These are phyloP conservation scores for Carex cristatella DNA, from an alignment of 176 grass and related monocot genomes.

Conservation along the genomic window DNA sequence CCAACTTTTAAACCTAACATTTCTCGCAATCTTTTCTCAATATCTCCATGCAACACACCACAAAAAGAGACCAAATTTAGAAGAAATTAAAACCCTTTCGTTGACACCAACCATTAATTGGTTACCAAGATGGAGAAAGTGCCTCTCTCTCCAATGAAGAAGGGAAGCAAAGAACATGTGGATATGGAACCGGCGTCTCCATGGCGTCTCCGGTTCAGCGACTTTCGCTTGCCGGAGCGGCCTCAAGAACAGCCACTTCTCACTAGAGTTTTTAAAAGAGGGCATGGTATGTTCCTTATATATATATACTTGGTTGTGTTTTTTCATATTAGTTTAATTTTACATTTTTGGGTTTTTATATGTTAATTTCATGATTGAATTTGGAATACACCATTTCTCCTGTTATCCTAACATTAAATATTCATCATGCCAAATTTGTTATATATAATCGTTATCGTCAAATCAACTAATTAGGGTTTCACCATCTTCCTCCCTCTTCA, in stretches of 20 bases:
- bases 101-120: background rate
- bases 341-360: background rate
- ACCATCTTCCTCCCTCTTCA: background rate
- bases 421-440: background rate
- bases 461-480: background rate
- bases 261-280: slow-evolving; percentile 45
- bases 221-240: slow-evolving; percentile 64
- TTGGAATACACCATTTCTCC: too few species aligned
- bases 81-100: background rate
- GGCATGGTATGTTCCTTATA: slow-evolving; percentile 29
- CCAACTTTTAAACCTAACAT: background rate
- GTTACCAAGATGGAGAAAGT: slow-evolving; percentile 9
- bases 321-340: background rate
- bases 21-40: background rate
- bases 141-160: slow-evolving; percentile 8
- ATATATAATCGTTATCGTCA: background rate
- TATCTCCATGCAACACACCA: background rate
- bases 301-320: background rate
- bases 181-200: background rate
- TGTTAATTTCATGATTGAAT: background rate
- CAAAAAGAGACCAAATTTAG: background rate
- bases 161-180: background rate
- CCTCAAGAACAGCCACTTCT: slow-evolving; percentile 46
- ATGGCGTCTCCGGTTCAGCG: slow-evolving; percentile 61
- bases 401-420: background rate